Evolutionary conservation across 305 asterid genomes (phyloP).

Genomic region (Lippia alba): DNA sequence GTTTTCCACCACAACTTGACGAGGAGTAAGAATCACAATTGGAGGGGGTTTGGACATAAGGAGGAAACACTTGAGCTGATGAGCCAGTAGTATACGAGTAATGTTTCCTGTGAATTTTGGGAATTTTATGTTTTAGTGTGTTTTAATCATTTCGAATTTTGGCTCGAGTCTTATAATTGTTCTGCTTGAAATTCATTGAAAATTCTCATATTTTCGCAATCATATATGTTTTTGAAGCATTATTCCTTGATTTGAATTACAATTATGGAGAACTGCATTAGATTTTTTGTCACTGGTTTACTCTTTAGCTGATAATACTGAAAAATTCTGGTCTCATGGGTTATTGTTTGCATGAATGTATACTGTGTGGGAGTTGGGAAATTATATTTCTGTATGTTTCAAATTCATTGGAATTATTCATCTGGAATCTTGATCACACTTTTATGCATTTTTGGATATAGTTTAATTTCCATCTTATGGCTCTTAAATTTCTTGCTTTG

Average conservation of each 20-base stretch:
- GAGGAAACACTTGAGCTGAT: conserved; percentile 67
- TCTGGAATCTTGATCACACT: background rate
- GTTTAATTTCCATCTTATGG: background rate
- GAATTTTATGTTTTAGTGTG: background rate
- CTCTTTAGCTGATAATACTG: no score
- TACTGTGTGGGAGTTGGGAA: no score
- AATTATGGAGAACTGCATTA: no score
- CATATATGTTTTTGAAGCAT: no score
- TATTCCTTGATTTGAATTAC: no score
- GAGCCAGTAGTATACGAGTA: conserved; percentile 81
- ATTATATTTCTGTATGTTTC: no score
- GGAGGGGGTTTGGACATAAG: conserved; percentile 82
- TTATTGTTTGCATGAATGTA: background rate
- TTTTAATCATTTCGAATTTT: background rate
- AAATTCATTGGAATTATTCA: background rate
- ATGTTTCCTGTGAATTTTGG: conserved; percentile 25
- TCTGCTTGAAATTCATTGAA: background rate
- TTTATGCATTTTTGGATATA: background rate
- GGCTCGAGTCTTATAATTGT: background rate
- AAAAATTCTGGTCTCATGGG: background rate
- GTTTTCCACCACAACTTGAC: conserved; percentile 71
- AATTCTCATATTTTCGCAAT: no score
- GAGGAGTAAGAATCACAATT: conserved; percentile 76
- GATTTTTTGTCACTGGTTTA: no score
- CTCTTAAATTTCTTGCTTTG: background rate